Evolutionary conservation across 306 rosid species (phyloP), one percentile per base, ranked within the genome.

Genomic region (Quercus gilva): DNA sequence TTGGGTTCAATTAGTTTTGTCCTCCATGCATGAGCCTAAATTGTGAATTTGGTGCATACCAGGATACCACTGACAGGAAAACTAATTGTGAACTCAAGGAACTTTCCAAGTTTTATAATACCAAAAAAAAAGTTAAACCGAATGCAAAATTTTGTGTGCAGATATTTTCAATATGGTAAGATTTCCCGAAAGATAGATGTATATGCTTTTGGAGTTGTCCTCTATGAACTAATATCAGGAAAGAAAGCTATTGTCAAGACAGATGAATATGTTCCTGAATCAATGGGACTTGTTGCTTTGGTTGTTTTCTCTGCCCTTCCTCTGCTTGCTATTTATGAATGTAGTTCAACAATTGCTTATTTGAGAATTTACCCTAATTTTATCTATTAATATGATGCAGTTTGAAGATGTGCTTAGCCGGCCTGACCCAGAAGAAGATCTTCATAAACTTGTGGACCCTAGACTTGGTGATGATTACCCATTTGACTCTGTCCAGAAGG

Each of bases 161-260:
- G 92, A 79, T 89, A 92, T 79, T 93, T 93, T 58, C 92, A 86
- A 20, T 87, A 90, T 53, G 97, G 97, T 53, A 83, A 90, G 70
- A 79, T 89, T 45, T 87, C 94, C 68, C 88, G 87, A 35, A 92
- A 89, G 83, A 72, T 89, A 73, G 94, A 87, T 68, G 92, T 92
- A 29, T 92, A 89, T 85, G 95, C 95, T 41, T 92, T 90, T 70
- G 97, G 97, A 45, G 92, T 89, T 80, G 93, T 92, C 51, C 86
- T 90, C 28, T 87, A 68, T 77, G 93, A 92, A 73, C 92, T 92
- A 33, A 58, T 89, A 78, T 92, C 91, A 3, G 97, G 89, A 45
- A 86, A 78, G 80, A 86, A 74, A 63, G 97, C 94, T 43, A 78
- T 92, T 51, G 83, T 92, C 72, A 90, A 75, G 89, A 81, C 90